Evolutionary conservation across 805 yeast genomes (phyloP), one percentile per base, ranked within the genome.

Genomic region (Kazachstania africana): DNA sequence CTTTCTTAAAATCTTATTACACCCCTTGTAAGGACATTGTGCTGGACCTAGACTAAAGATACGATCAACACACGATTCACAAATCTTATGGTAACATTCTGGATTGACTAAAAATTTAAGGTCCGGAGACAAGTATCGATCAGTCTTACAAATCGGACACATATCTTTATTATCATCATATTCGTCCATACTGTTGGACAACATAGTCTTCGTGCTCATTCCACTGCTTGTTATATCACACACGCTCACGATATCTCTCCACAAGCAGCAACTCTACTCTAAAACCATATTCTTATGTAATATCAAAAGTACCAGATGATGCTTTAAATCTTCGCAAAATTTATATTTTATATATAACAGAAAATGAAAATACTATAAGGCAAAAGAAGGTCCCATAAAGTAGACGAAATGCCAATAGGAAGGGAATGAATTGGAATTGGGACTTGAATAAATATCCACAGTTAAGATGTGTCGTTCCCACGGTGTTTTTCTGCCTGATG

Each of bases 111-210:
- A 70, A 51, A 91, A 88, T 42, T 70, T 75, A 78, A 91, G 80
- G 44, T 87, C 84, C 16, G 97, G 97, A 27, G 94, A 83, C 38
- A 91, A 66, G 55, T 91, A 91, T 53, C 87, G 65, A 58, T 88
- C 95, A 28, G 96, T 84, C 59, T 88, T 84, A 66, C 99, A 91
- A 48, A 91, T 84, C 19, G 97, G 97, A 65, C 99, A 91, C 75
- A 87, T 79, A 55, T 83, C 94, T 63, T 66, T 65, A 33, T 69
- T 50, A 33, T 70, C 78, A 34, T 71, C 78, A 32, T 68, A 47
- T 27, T 46, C 76, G 34, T 54, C 58, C 53, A 51, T 29, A 21
- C 15, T 18, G 19, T 24, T 24, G 22, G 37, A 25, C 8, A 31
- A 13, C 32, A 24, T 6, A 10, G 22, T 28, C n/a, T 16, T 31